phyloP scores from a whole-genome alignment of 1,284 basidiomycete species.

The Fomitopsis palustris region DNA sequence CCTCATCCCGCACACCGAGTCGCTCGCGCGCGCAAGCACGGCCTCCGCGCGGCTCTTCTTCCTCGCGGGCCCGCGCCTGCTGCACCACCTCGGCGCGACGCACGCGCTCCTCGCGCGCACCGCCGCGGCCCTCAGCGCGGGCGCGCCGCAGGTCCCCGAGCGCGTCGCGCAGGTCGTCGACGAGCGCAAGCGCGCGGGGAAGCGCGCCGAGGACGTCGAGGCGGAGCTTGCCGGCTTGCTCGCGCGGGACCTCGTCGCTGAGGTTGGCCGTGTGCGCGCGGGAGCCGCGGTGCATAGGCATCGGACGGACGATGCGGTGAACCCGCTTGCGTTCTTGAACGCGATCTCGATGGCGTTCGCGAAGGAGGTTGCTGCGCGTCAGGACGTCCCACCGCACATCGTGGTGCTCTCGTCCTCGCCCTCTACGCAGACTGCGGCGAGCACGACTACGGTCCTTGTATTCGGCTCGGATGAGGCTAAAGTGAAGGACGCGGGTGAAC shows the following conservation, averaged over 20 bases:
- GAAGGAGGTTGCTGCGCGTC: constrained; percentile 22
- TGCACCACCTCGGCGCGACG: constrained; percentile 53
- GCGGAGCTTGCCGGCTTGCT: constrained; percentile 63
- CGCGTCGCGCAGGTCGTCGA: constrained; percentile 69
- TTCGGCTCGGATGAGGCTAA: constrained; percentile 55
- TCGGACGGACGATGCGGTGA: constrained; percentile 58
- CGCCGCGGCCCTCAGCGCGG: constrained; percentile 63
- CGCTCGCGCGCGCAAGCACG: constrained; percentile 52
- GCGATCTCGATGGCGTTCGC: constrained; percentile 50
- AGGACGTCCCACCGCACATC: constrained; percentile 36
- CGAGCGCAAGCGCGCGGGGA: constrained; percentile 58
- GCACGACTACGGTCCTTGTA: constrained; percentile 55
- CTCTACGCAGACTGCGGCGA: constrained; percentile 45
- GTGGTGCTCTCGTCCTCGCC: constrained; percentile 62
- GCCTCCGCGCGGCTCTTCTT: constrained; percentile 77
- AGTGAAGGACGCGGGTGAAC: constrained; percentile 59
- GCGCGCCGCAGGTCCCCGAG: constrained; percentile 58
- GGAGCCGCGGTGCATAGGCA: constrained; percentile 44
- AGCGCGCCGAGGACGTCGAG: constrained; percentile 62
- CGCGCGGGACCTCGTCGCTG: constrained; percentile 41
- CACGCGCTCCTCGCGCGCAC: constrained; percentile 54
- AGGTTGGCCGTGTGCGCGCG: constrained; percentile 12
- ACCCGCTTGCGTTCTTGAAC: constrained; percentile 59
- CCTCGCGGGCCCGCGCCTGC: constrained; percentile 73
- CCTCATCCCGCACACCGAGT: constrained; percentile 61